A percentile compares a stretch with the other conserved stretches of the same genome.
phyloP scores from a whole-genome alignment of 2,329 filamentous ascomycete genomes.

The Ophiocordyceps sinensis region DNA sequence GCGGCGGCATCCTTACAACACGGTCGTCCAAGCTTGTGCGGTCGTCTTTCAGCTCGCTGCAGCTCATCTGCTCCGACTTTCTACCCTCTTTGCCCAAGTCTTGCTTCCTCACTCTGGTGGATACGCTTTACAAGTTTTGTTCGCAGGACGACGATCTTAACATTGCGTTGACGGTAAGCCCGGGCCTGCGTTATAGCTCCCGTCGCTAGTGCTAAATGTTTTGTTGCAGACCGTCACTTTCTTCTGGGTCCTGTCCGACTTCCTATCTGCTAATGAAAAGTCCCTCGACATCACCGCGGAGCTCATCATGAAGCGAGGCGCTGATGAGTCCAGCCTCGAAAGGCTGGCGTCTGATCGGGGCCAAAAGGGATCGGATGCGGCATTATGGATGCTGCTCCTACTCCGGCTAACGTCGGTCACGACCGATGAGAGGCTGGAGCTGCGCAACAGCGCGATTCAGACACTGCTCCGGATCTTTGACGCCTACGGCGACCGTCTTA shows the following conservation, averaged over 20 bases:
- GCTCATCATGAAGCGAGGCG: constrained; percentile 31
- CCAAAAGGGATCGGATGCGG: constrained; percentile 48
- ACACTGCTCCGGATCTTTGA: constrained; percentile 85
- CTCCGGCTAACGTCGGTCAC: constrained; percentile 58
- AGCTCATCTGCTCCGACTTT: constrained; percentile 93
- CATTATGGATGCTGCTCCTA: constrained; percentile 66
- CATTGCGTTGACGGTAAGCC: constrained; percentile 70
- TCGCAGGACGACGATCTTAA: constrained; percentile 86
- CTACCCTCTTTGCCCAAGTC: constrained; percentile 55
- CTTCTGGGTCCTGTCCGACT: constrained; percentile 91
- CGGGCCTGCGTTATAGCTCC: background rate
- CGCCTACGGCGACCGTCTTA: constrained; percentile 71
- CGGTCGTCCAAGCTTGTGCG: constrained; percentile 64
- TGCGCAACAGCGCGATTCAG: constrained; percentile 79
- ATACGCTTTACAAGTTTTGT: constrained; percentile 80
- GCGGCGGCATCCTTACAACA: constrained; percentile 27
- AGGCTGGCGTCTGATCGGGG: constrained; percentile 44
- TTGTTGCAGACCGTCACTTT: constrained; percentile 69
- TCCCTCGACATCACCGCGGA: constrained; percentile 43
- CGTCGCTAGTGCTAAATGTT: background rate
- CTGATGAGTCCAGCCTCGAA: constrained; percentile 36
- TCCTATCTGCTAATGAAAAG: constrained; percentile 49
- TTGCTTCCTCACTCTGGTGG: constrained; percentile 65
- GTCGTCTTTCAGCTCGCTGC: constrained; percentile 75
- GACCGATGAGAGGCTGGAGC: constrained; percentile 55